Base-by-base conservation (phyloP, 176 grass and related monocot species). In the Tillandsia leiboldiana region DNA sequence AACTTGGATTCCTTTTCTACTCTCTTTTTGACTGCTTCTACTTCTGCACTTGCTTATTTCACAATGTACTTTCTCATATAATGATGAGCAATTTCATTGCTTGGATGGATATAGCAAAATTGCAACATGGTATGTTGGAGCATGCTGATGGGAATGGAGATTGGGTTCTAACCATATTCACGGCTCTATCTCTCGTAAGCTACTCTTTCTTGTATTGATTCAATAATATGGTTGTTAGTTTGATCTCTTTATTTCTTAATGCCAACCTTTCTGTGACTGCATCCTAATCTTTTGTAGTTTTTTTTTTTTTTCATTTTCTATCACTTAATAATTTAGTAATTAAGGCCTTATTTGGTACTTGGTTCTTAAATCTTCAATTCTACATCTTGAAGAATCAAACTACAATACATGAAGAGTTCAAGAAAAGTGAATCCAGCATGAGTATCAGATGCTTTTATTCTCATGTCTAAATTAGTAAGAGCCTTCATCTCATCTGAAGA, bases 161-260 rank as follows among this genome's bases (percentile, higher is more conserved):
- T 81, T 99, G 94, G 89, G 89, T 99, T 77, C 78, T 99, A 79
- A 99, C 89, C 69, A 99, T 99, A 90, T 99, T 99, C 73, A 87
- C 80, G 72, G 89, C 87, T 79, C 76, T 97, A 58, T 92, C 89
- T 26, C 67, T 90, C 74, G 94, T 99, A 80, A 90, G 84, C 53
- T 28, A 26, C 51, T 26, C 51, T 66, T 77, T 27, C 48, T 68
- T 72, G 14, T 91, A 62, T 15, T 61, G 69, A 65, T 54, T 67
- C 70, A 79, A 59, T 58, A 14, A 3, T 17, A 15, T 77, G 14
- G 52, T 73, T 51, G 4, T 54, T 10, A 61, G 22, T 61, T 23
- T 61, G 15, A 23, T 61, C 22, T 61, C 56, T 61, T 20, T 63
- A n/a, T 63, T 76, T n/a, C 26, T 76, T 14, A 65, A 69, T 61